A percentile compares a stretch with the other conserved stretches of the same genome.
phyloP scores from a whole-genome alignment of 148 eudicot species.

The Amaranthus hypochondriacus region DNA sequence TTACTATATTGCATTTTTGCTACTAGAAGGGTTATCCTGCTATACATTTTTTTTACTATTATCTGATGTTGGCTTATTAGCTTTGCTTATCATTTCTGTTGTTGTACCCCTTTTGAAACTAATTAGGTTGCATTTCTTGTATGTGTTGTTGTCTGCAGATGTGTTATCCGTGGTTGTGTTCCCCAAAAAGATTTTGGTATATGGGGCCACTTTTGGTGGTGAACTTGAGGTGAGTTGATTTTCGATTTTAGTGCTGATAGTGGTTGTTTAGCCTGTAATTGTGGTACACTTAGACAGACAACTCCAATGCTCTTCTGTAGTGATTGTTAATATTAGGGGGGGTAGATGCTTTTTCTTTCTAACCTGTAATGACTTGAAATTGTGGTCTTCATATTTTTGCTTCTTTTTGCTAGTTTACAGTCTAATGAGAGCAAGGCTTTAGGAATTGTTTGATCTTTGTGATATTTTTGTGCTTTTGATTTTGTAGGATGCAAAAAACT shows the following conservation, averaged over 20 bases:
- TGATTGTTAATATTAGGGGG: background rate
- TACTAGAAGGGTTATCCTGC: background rate
- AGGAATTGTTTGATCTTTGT: background rate
- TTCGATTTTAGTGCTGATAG: background rate
- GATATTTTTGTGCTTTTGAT: constrained; percentile 11
- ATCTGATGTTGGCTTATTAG: background rate
- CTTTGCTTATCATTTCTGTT: background rate
- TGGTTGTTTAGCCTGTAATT: background rate
- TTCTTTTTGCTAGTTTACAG: background rate
- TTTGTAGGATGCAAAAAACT: constrained; percentile 80
- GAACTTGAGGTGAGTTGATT: constrained; percentile 75
- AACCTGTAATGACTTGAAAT: background rate
- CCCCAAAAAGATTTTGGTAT: constrained; percentile 98
- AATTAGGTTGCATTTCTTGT: constrained; percentile 10
- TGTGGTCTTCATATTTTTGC: background rate
- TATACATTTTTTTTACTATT: background rate
- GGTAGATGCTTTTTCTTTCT: background rate
- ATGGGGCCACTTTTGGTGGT: constrained; percentile 83
- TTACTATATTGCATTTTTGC: background rate
- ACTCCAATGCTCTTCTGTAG: background rate
- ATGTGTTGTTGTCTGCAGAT: constrained; percentile 39
- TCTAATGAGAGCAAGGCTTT: background rate
- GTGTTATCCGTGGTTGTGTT: constrained; percentile 99
- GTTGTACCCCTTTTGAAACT: background rate
- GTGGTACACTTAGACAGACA: background rate